Conservation (phyloP, 1,284 basidiomycete genomes). For the Pseudomicrostroma phylloplanum region DNA sequence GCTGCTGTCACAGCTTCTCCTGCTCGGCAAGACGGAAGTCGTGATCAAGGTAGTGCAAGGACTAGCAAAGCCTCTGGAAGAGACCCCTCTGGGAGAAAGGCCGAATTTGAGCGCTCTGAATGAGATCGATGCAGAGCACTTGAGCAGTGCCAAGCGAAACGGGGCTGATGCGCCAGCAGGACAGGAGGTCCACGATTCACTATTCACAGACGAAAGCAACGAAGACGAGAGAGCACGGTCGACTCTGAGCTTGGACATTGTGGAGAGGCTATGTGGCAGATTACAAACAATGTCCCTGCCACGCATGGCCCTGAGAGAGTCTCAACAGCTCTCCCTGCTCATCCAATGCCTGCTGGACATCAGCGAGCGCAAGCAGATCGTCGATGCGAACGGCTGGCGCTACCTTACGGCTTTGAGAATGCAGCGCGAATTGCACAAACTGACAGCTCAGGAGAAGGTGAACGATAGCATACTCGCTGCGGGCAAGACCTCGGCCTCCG, state of each 20-base stretch:
- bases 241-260: conserved; percentile 56
- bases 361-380: conserved; percentile 73
- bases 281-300: conserved; percentile 53
- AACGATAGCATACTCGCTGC: no score
- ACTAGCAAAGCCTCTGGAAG: conserved; percentile 16
- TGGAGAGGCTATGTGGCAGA: conserved; percentile 47
- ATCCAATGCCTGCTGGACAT: conserved; percentile 84
- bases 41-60: conserved; percentile 23
- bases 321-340: conserved; percentile 69
- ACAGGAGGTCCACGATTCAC: neutral
- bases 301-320: conserved; percentile 68
- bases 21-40: conserved; percentile 23
- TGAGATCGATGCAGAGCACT: conserved; percentile 13
- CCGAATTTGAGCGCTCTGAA: conserved; percentile 11
- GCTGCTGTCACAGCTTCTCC: conserved; percentile 24
- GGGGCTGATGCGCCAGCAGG: neutral
- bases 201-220: neutral
- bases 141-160: neutral
- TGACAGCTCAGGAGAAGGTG: no score
- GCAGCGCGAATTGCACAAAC: no score
- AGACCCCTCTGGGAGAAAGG: neutral
- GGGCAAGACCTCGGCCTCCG: no score
- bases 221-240: neutral
- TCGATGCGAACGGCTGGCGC: conserved; percentile 74
- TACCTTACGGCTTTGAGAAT: conserved; percentile 26